Conservation (phyloP, 1,139 yeast genomes). For the Candida sanyaensis region DNA sequence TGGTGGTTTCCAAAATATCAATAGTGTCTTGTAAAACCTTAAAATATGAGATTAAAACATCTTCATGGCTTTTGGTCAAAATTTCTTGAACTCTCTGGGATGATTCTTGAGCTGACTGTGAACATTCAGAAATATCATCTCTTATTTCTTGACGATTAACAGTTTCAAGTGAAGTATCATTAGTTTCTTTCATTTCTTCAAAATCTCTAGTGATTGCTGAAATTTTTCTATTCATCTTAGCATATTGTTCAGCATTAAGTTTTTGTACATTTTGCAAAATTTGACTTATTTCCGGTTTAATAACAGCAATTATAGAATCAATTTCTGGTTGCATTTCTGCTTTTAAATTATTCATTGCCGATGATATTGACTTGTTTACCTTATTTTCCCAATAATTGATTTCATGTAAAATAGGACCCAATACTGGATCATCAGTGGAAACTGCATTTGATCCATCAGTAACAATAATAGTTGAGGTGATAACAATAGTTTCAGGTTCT, state of each 20-base stretch:
- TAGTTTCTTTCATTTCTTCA: conserved; percentile 42
- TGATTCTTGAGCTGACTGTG: conserved; percentile 35
- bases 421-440: conserved; percentile 15
- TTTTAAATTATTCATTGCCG: conserved; percentile 45
- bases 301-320: conserved; percentile 27
- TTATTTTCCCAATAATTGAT: conserved; percentile 34
- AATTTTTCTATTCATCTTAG: conserved; percentile 46
- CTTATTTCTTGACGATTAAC: conserved; percentile 63
- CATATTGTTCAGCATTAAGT: conserved; percentile 46
- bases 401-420: conserved; percentile 27
- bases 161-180: conserved; percentile 29
- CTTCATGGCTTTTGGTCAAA: conserved; percentile 36
- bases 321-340: conserved; percentile 41
- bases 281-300: conserved; percentile 40
- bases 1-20: conserved; percentile 70
- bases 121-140: conserved; percentile 44
- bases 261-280: conserved; percentile 44
- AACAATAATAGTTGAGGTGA: conserved; percentile 34
- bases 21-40: conserved; percentile 53
- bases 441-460: conserved; percentile 12
- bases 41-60: conserved; percentile 39
- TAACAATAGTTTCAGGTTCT: conserved; percentile 25
- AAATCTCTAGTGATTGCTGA: conserved; percentile 51
- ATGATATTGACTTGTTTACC: conserved; percentile 41
- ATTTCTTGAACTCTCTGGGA: conserved; percentile 33